Conservation (phyloP, 257 asterid genomes). For the Solanum chiquidenum region DNA sequence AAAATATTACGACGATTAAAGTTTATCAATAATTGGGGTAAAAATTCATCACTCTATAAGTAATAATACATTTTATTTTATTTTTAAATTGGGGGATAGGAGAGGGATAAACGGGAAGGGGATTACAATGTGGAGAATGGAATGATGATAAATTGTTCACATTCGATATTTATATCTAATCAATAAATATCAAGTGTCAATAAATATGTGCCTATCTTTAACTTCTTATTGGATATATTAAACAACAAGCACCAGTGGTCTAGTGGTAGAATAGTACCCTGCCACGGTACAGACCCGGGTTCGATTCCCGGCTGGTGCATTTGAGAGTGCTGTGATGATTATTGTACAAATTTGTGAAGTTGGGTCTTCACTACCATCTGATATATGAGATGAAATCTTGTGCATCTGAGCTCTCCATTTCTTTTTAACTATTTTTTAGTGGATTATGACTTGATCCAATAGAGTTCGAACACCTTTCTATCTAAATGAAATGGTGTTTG, state of each 20-base stretch:
- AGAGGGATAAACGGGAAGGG: no score
- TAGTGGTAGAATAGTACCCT: constrained; percentile 96
- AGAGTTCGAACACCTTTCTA: no score
- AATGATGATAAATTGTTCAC: neutral
- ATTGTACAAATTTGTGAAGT: neutral
- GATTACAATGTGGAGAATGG: no score
- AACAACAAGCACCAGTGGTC: constrained; percentile 48
- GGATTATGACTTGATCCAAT: no score
- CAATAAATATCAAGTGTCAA: neutral
- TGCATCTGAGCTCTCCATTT: neutral
- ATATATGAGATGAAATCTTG: neutral
- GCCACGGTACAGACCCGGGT: constrained; percentile 99
- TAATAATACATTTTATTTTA: neutral
- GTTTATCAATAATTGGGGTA: no score
- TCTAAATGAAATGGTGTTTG: no score
- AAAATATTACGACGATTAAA: no score
- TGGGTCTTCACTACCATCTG: neutral
- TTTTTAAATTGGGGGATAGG: no score
- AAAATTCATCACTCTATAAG: neutral
- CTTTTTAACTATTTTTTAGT: no score
- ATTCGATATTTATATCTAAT: neutral
- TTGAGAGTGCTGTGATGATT: neutral
- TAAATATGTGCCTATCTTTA: no score
- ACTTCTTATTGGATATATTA: no score
- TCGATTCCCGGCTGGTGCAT: constrained; percentile 98